Evolutionary conservation across 2,329 filamentous ascomycete species (phyloP), one percentile per base, ranked within the genome.

Genomic region (Xenoacremonium recifei): DNA sequence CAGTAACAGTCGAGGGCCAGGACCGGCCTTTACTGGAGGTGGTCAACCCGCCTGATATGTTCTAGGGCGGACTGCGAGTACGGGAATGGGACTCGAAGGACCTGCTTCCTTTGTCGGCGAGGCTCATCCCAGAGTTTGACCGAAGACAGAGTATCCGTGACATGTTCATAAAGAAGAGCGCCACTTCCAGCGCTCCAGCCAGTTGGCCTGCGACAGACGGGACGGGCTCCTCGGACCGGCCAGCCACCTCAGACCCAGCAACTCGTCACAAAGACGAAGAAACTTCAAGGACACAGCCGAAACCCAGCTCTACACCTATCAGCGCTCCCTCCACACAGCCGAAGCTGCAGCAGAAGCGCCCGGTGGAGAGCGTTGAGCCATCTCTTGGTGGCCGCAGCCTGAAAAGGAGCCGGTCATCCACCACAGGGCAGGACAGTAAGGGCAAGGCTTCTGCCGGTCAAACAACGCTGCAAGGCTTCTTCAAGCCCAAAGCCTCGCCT

Each of bases 91-190:
- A 73, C 10, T 58, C 72, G 3, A 85, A 82, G 53, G 80, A 88
- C 53, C 66, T 87, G 0, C 75, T 92, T 10, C 78, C 86, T 3
- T 73, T 87, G 41, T 97, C 91, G 17, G 91, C 86, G 1, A 89
- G 82, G 59, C 74, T 95, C 9, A 85, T 96, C 42, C 85, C 89
- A 2, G 91, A 96, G 55, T 97, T 97, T 54, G 82, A 91, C 58
- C 84, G 85, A 45, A 81, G 93, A 16, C 80, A 81, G 51, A 96
- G 74, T 60, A 96, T 99, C 59, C 88, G 85, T 54, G 90, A 95
- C 59, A 97, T 99, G 93, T 96, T 97, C 61, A 73, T 73, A 45
- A 60, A 73, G 43, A 53, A 54, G 44, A 44, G 50, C 21, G 23
- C 9, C 23, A n/a, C n/a, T n/a, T n/a, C n/a, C n/a, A n/a, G n/a